These are phyloP conservation scores for Stephania cephalantha DNA, from an alignment of 164 flowering plant species.

Conservation along the genomic window DNA sequence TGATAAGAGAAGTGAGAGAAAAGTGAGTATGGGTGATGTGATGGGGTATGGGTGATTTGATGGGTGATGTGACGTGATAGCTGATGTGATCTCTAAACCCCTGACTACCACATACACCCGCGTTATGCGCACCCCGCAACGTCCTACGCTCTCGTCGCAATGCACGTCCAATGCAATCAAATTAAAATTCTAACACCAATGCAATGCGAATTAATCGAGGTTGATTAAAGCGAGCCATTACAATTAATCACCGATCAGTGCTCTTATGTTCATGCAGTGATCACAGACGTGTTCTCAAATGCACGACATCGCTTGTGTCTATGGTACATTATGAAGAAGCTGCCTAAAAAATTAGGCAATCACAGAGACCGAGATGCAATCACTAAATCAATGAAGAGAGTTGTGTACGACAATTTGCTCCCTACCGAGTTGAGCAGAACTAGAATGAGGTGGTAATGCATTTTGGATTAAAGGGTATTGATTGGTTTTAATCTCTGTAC, in stretches of 20 bases:
- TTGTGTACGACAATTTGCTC: neutral
- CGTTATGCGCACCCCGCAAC: too few relatives aligned
- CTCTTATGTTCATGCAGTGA: neutral
- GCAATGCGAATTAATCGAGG: too few relatives aligned
- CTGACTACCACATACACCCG: too few relatives aligned
- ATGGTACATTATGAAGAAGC: neutral
- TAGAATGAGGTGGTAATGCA: neutral
- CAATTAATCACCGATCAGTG: slow-evolving; percentile 2
- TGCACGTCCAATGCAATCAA: too few relatives aligned
- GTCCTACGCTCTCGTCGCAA: too few relatives aligned
- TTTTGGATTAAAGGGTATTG: neutral
- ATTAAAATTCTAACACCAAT: too few relatives aligned
- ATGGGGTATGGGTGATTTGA: too few relatives aligned
- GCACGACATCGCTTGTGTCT: slow-evolving; percentile 6
- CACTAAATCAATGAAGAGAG: neutral
- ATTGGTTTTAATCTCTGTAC: neutral
- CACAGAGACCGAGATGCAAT: neutral
- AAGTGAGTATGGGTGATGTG: too few relatives aligned
- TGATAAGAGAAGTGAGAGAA: too few relatives aligned
- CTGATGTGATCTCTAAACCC: too few relatives aligned
- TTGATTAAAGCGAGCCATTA: too few relatives aligned
- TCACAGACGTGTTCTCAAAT: neutral
- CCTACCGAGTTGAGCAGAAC: neutral
- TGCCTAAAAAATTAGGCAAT: neutral
- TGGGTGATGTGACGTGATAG: too few relatives aligned